Evolutionary conservation across 371 early-diverging fungal genomes (phyloP).

Genomic region (Mucor mucedo): DNA sequence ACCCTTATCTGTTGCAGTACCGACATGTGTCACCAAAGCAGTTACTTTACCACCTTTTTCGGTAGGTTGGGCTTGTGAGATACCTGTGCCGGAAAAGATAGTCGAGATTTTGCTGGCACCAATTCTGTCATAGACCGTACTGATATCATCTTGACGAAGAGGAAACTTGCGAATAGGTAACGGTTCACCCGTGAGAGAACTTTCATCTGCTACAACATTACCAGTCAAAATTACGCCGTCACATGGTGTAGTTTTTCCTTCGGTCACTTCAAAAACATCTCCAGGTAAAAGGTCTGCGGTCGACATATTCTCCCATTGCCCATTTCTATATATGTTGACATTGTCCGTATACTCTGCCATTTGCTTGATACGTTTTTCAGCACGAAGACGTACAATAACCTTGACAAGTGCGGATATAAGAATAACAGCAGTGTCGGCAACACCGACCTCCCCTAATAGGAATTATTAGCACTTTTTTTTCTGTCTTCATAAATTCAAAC

Average conservation of each 20-base stretch:
- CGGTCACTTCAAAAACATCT: constrained; percentile 68
- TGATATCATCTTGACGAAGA: constrained; percentile 43
- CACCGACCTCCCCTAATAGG: constrained; percentile 62
- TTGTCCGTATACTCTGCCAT: constrained; percentile 69
- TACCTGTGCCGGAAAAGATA: constrained; percentile 56
- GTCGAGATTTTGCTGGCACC: constrained; percentile 60
- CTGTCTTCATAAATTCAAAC: not conserved
- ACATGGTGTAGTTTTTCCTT: constrained; percentile 65
- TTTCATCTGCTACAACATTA: constrained; percentile 75
- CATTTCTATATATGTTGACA: constrained; percentile 54
- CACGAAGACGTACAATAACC: constrained; percentile 64
- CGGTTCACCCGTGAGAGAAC: constrained; percentile 73
- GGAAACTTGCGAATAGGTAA: constrained; percentile 68
- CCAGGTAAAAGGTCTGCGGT: constrained; percentile 73
- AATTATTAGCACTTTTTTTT: constrained; percentile 9
- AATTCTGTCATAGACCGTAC: constrained; percentile 36
- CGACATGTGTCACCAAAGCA: constrained; percentile 71
- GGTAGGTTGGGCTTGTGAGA: constrained; percentile 44
- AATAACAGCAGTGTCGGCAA: constrained; percentile 76
- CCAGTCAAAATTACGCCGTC: constrained; percentile 74
- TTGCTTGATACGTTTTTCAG: constrained; percentile 69
- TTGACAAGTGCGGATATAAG: constrained; percentile 73
- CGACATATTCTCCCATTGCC: constrained; percentile 54
- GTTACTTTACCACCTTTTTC: constrained; percentile 40
- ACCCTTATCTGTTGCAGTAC: constrained; percentile 78